Evolutionary conservation across 1,284 basidiomycete species (phyloP).

Genomic region (Marasmius tenuissimus): DNA sequence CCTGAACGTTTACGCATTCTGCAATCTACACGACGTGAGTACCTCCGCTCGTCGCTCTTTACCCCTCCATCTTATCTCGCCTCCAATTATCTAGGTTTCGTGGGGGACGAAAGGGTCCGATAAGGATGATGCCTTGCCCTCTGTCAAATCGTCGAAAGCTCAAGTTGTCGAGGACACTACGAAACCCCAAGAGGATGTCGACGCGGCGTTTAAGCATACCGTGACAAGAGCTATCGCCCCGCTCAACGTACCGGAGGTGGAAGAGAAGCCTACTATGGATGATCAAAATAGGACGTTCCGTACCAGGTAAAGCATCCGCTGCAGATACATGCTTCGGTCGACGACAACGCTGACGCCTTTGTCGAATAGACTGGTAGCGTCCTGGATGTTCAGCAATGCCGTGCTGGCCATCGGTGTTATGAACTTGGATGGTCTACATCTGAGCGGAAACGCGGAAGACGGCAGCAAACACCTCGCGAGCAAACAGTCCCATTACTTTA

Average conservation of each 20-base stretch:
- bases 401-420: constrained; percentile 68
- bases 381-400: constrained; percentile 77
- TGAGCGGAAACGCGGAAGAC: constrained; percentile 33
- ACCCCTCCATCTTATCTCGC: not conserved
- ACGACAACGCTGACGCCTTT: not conserved
- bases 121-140: constrained; percentile 82
- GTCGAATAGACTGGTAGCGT: constrained; percentile 47
- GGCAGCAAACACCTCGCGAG: constrained; percentile 31
- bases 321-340: not conserved
- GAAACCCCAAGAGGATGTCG: constrained; percentile 76
- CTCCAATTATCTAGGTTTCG: constrained; percentile 43
- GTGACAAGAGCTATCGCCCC: constrained; percentile 82
- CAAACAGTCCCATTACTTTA: constrained; percentile 71
- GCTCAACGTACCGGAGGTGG: constrained; percentile 50
- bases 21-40: constrained; percentile 76
- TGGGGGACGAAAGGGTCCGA: constrained; percentile 90
- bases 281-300: constrained; percentile 85
- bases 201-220: constrained; percentile 80
- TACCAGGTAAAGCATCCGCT: constrained; percentile 41
- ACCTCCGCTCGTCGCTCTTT: not conserved
- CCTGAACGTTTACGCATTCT: constrained; percentile 87
- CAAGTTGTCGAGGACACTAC: constrained; percentile 75
- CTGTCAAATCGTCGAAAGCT: constrained; percentile 70
- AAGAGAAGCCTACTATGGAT: constrained; percentile 76
- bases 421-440: constrained; percentile 65